Conservation (phyloP, 1,139 yeast genomes). For the Pichia sp. region DNA sequence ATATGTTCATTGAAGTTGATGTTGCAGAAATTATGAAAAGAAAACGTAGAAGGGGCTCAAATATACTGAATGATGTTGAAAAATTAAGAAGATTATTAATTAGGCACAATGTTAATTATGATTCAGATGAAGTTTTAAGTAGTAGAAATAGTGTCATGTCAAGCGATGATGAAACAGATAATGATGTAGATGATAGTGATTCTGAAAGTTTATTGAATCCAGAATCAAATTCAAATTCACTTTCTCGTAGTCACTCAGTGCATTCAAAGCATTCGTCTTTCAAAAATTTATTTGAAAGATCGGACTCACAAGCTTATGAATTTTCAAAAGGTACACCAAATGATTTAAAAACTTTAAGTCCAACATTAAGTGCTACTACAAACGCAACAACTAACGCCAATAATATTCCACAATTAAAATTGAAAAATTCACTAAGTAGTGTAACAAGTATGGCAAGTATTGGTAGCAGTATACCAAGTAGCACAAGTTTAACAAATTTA, state of each 20-base stretch:
- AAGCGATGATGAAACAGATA: neutral
- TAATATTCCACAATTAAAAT: neutral
- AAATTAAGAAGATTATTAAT: slow-evolving; percentile 13
- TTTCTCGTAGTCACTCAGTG: slow-evolving; percentile 25
- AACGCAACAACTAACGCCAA: neutral
- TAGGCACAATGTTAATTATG: slow-evolving; percentile 27
- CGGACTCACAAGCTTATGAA: slow-evolving; percentile 29
- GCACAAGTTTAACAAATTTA: slow-evolving; percentile 3
- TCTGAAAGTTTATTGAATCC: neutral
- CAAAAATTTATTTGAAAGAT: slow-evolving; percentile 18
- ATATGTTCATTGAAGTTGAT: slow-evolving; percentile 31
- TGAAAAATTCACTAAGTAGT: slow-evolving; percentile 7
- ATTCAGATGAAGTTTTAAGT: slow-evolving; percentile 52
- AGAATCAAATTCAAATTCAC: slow-evolving; percentile 18
- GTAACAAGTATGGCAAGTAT: slow-evolving; percentile 8
- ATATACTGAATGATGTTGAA: slow-evolving; percentile 16
- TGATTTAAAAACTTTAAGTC: slow-evolving; percentile 10
- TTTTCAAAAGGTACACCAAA: slow-evolving; percentile 14
- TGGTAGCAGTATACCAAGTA: slow-evolving; percentile 7
- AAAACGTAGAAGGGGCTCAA: slow-evolving; percentile 26
- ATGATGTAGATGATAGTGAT: slow-evolving; percentile 27
- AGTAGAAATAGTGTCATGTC: slow-evolving; percentile 22
- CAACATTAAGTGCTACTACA: neutral
- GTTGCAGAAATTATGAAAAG: slow-evolving; percentile 29
- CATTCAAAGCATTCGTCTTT: slow-evolving; percentile 1